phyloP scores from a whole-genome alignment of 352 stramenopile genomes.

The Globisporangium radiosum region DNA sequence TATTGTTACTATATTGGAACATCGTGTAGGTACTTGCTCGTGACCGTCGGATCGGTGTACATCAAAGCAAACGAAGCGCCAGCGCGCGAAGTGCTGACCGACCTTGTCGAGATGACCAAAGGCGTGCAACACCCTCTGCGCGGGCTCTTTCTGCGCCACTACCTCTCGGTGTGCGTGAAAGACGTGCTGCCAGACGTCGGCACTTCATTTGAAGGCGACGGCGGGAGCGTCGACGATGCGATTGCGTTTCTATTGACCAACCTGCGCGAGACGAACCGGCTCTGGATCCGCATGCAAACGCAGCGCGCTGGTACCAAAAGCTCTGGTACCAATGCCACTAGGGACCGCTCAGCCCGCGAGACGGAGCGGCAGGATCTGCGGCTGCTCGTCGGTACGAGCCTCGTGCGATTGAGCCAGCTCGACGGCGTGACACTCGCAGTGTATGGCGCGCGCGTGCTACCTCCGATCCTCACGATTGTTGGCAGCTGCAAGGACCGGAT shows the following conservation, averaged over 20 bases:
- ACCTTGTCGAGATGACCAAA: slow-evolving; percentile 98
- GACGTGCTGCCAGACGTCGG: slow-evolving; percentile 93
- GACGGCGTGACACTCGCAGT: slow-evolving; percentile 89
- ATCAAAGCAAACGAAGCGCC: slow-evolving; percentile 83
- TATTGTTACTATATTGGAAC: no score
- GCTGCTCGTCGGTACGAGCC: slow-evolving; percentile 96
- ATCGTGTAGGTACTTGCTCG: slow-evolving; percentile 86
- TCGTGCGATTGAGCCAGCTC: slow-evolving; percentile 95
- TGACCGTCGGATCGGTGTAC: slow-evolving; percentile 94
- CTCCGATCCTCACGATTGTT: slow-evolving; percentile 91
- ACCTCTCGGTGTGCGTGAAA: slow-evolving; percentile 88
- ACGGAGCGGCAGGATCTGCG: slow-evolving; percentile 92
- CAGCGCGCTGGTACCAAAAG: slow-evolving; percentile 40
- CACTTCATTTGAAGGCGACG: slow-evolving; percentile 61
- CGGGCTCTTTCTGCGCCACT: slow-evolving; percentile 98
- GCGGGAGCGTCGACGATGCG: slow-evolving; percentile 79
- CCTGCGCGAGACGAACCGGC: slow-evolving; percentile 96
- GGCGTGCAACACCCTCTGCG: slow-evolving; percentile 97
- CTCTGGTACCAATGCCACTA: slow-evolving; percentile 30
- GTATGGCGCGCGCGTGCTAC: slow-evolving; percentile 89
- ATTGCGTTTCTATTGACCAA: slow-evolving; percentile 97
- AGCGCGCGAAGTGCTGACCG: slow-evolving; percentile 91
- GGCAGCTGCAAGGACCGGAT: slow-evolving; percentile 94
- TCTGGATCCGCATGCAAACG: slow-evolving; percentile 99
- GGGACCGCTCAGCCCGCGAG: slow-evolving; percentile 73